Evolutionary conservation across 2,329 filamentous ascomycete species (phyloP), one percentile per base, ranked within the genome.

Genomic region (Beauveria caledonica): DNA sequence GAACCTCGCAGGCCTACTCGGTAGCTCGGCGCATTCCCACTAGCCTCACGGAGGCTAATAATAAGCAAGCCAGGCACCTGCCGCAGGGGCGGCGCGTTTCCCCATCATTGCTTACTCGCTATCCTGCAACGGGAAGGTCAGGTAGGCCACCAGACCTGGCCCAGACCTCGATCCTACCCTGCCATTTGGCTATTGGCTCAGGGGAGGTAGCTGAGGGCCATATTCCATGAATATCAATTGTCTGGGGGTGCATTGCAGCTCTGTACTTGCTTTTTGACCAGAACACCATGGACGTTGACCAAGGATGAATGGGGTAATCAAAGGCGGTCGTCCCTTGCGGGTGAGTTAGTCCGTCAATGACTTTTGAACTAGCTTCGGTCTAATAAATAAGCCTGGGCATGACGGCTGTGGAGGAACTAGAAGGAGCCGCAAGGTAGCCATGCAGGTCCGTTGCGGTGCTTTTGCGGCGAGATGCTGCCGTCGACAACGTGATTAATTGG

Each of bases 81-180:
- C 33, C 36, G 50, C 25, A 25, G 40, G 27, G 46, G 36, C 17
- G 40, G 52, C 23, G 17, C n/a, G 9, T 13, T 49, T 23, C 9
- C 21, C 55, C 55, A 58, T 58, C 40, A 42, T 42, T 59, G 57
- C 57, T 59, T 52, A 51, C 57, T 52, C 25, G 48, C 57, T 59
- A 59, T 50, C n/a, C 57, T 52, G 27, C 3, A 52, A 42, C 10
- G 11, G 57, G 57, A 42, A 59, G 57, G 57, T 59, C 57, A 52
- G 39, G 15, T 11, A 36, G 21, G 13, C 19, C 57, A 3, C 39
- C 44, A 52, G 33, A 17, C 45, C 21, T 19, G 40, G 48, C 3
- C 39, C 44, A 52, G 33, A 17, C 45, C 21, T 19, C 48, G 48
- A 59, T 59, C 57, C 13, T 33, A 52, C 57, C 23, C 25, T 46